Conservation (phyloP, 2,329 filamentous ascomycete genomes). For the Aspergillus ochraceus region DNA sequence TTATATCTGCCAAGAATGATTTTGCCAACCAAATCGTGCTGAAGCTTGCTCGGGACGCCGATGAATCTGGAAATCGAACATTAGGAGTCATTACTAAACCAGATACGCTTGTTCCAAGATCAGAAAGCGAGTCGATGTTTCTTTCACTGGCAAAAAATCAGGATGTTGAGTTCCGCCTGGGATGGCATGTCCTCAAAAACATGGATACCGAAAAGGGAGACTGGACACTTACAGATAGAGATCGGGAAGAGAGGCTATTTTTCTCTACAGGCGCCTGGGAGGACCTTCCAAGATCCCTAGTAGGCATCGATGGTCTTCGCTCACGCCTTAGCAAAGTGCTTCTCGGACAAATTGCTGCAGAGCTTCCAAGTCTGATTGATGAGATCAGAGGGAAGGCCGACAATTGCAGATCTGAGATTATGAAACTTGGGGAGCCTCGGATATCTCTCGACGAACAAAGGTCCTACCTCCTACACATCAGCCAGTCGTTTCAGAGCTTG, state of each 20-base stretch:
- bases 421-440: slow-evolving; percentile 29
- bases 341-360: slow-evolving; percentile 31
- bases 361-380: slow-evolving; percentile 40
- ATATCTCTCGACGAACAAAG: slow-evolving; percentile 23
- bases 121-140: slow-evolving; percentile 38
- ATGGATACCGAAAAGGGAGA: slow-evolving; percentile 38
- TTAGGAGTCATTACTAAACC: slow-evolving; percentile 53
- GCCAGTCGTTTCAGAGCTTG: slow-evolving; percentile 39
- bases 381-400: slow-evolving; percentile 35
- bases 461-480: slow-evolving; percentile 34
- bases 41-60: slow-evolving; percentile 33
- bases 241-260: slow-evolving; percentile 32
- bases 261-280: slow-evolving; percentile 30
- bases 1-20: slow-evolving; percentile 47
- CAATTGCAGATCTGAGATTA: slow-evolving; percentile 29
- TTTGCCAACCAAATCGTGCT: slow-evolving; percentile 45
- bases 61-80: slow-evolving; percentile 33
- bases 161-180: slow-evolving; percentile 45
- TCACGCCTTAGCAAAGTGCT: slow-evolving; percentile 35
- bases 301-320: slow-evolving; percentile 34
- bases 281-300: slow-evolving; percentile 21
- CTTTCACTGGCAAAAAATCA: slow-evolving; percentile 45
- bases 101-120: slow-evolving; percentile 39
- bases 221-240: slow-evolving; percentile 21
- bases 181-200: slow-evolving; percentile 53